phyloP scores from a whole-genome alignment of 257 asterid genomes.

The Solanum corneliomulleri region DNA sequence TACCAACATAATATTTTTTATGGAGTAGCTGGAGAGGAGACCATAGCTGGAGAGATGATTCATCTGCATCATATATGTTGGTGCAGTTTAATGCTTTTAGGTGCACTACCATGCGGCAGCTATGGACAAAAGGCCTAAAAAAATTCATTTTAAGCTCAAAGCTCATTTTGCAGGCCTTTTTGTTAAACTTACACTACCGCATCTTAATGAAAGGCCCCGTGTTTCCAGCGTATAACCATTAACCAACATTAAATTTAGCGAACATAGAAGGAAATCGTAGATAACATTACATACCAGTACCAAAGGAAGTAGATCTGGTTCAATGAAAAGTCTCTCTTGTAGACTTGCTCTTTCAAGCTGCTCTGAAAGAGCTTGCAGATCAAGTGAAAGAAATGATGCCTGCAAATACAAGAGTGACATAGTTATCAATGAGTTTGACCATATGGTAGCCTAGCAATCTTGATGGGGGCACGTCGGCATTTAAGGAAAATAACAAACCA shows the following conservation, averaged over 20 bases:
- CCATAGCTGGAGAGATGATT: neutral
- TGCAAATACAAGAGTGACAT: conserved; percentile 22
- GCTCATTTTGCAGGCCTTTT: neutral
- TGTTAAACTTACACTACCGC: neutral
- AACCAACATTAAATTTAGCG: neutral
- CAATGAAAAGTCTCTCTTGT: conserved; percentile 65
- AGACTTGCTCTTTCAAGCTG: conserved; percentile 64
- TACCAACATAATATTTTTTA: neutral
- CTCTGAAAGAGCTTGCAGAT: conserved; percentile 55
- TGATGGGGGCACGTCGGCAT: neutral
- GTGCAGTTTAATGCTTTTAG: neutral
- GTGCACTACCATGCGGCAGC: neutral
- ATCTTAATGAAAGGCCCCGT: neutral
- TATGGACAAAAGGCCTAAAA: neutral
- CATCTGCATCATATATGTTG: neutral
- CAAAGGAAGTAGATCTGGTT: conserved; percentile 44
- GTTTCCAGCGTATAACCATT: neutral
- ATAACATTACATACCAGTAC: conserved; percentile 38
- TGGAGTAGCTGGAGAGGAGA: neutral
- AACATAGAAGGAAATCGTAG: neutral
- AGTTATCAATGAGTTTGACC: neutral
- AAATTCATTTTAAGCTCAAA: neutral
- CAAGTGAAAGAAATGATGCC: conserved; percentile 77
- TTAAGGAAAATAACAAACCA: neutral
- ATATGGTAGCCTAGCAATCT: neutral